Conservation (phyloP, 2,329 filamentous ascomycete species). For the Remersonia thermophila region DNA sequence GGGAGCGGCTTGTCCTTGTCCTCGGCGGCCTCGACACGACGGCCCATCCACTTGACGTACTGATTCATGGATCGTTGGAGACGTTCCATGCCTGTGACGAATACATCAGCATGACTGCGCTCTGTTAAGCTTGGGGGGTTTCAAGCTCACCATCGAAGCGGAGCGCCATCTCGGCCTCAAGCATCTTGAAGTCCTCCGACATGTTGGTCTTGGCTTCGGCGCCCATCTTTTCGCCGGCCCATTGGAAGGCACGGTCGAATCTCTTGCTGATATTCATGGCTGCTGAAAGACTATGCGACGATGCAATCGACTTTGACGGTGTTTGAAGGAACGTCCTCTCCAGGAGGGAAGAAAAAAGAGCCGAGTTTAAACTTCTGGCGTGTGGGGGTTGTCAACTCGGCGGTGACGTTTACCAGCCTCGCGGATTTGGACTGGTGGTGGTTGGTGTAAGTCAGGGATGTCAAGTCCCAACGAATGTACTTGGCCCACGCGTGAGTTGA, state of each 20-base stretch:
- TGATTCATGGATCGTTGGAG: conserved; percentile 74
- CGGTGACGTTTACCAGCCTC: conserved; percentile 10
- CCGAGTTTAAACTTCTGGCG: not conserved
- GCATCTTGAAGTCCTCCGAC: conserved; percentile 79
- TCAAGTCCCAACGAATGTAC: not conserved
- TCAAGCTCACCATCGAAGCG: conserved; percentile 64
- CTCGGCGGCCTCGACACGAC: conserved; percentile 64
- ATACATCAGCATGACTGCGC: conserved; percentile 1
- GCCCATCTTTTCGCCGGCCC: conserved; percentile 95
- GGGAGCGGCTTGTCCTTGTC: conserved; percentile 82
- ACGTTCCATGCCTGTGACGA: conserved; percentile 64
- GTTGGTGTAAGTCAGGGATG: too few species aligned
- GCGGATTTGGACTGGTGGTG: conserved; percentile 10
- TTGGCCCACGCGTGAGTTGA: too few species aligned
- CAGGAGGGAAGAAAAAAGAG: not conserved
- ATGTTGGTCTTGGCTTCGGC: conserved; percentile 75
- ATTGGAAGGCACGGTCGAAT: conserved; percentile 92
- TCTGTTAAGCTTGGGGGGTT: not conserved
- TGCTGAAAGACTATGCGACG: not conserved
- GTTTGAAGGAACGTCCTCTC: not conserved
- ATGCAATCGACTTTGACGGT: not conserved
- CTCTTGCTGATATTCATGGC: conserved; percentile 60
- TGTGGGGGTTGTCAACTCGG: too few species aligned
- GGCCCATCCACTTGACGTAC: conserved; percentile 81
- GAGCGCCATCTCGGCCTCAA: conserved; percentile 83